Evolutionary conservation across 306 rosid species (phyloP).

Genomic region (Cucumis cinereus): DNA sequence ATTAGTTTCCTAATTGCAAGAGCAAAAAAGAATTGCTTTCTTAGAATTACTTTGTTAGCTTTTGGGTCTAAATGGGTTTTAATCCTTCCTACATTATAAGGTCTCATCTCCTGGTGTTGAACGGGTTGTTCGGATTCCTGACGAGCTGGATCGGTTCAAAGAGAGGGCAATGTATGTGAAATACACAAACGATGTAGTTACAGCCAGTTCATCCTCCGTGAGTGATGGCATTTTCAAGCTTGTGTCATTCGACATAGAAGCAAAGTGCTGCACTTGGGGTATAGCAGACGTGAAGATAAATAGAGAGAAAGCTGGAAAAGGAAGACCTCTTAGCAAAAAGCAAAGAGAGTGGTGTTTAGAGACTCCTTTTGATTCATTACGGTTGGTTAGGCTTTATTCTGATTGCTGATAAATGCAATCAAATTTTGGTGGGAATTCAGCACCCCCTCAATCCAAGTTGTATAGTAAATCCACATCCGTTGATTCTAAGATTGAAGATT

Average conservation of each 20-base stretch:
- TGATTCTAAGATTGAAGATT: not conserved
- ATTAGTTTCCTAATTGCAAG: not conserved
- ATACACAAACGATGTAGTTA: conserved; percentile 28
- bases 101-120: conserved; percentile 98
- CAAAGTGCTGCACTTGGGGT: conserved; percentile 72
- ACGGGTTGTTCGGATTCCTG: conserved; percentile 66
- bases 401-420: conserved; percentile 25
- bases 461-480: not conserved
- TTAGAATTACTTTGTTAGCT: not conserved
- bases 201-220: conserved; percentile 36
- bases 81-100: conserved; percentile 22
- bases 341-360: conserved; percentile 78
- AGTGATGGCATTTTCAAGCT: conserved; percentile 69
- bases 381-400: conserved; percentile 66
- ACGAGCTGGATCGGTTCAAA: conserved; percentile 76
- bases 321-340: conserved; percentile 80
- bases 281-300: conserved; percentile 69
- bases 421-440: not conserved
- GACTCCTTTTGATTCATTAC: conserved; percentile 55
- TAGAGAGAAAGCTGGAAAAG: conserved; percentile 85
- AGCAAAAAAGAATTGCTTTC: not conserved
- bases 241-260: conserved; percentile 61
- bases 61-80: not conserved
- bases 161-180: conserved; percentile 72
- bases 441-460: not conserved